These are phyloP conservation scores for Sugiyamaella novakii DNA, from an alignment of 1,139 yeast species.

Conservation along the genomic window DNA sequence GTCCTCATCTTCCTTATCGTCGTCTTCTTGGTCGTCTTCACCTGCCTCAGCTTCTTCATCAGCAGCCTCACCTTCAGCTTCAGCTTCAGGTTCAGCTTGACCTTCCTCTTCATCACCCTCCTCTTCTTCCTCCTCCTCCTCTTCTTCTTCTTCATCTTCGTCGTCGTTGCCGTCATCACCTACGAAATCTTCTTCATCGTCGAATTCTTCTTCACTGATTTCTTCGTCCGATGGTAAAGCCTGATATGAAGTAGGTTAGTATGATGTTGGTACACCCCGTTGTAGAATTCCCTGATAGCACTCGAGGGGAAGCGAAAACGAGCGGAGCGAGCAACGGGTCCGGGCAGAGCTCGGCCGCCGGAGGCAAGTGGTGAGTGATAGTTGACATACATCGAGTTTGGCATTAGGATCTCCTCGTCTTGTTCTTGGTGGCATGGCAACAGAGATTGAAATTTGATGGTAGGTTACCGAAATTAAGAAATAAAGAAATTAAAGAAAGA, in stretches of 20 bases:
- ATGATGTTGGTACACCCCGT: too few species aligned
- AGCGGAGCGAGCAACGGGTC: too few species aligned
- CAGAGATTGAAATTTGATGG: neutral
- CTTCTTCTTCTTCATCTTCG: constrained; percentile 22
- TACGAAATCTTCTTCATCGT: constrained; percentile 20
- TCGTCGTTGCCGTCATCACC: constrained; percentile 24
- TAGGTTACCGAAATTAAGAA: neutral
- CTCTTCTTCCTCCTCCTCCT: constrained; percentile 25
- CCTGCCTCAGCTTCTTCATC: constrained; percentile 15
- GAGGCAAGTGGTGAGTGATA: too few species aligned
- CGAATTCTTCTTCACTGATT: constrained; percentile 20
- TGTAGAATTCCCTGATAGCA: too few species aligned
- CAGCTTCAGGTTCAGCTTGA: constrained; percentile 22
- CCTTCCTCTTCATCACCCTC: constrained; percentile 25
- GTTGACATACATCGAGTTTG: constrained; percentile 25
- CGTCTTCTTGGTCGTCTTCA: constrained; percentile 17
- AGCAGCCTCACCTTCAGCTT: constrained; percentile 17
- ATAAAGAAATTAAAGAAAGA: neutral
- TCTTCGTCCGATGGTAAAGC: constrained; percentile 30
- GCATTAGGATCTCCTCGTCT: constrained; percentile 30
- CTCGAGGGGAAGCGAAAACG: too few species aligned
- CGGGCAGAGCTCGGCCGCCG: too few species aligned
- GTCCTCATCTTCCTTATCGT: constrained; percentile 13
- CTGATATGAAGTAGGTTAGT: too few species aligned
- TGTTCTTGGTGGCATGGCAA: constrained; percentile 24